phyloP scores from a whole-genome alignment of 2,329 filamentous ascomycete genomes.

The Bipolaris gigantea region DNA sequence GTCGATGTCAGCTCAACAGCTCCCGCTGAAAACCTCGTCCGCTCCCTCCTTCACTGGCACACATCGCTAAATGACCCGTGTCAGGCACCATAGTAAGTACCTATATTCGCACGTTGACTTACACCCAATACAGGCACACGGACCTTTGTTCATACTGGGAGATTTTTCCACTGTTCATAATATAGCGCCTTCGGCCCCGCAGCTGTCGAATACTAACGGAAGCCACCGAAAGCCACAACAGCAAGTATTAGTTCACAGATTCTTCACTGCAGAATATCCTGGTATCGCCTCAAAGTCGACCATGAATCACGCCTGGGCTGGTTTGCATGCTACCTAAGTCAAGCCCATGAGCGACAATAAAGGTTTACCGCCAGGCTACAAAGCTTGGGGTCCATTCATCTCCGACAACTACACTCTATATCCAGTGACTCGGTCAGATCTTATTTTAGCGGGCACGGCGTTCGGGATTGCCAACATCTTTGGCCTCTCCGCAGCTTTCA shows the following conservation, averaged over 20 bases:
- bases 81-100: neutral
- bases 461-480: constrained; percentile 27
- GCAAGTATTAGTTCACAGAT: neutral
- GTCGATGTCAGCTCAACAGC: neutral
- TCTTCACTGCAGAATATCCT: neutral
- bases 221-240: neutral
- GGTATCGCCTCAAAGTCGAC: neutral
- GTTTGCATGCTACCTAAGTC: neutral
- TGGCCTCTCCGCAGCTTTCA: constrained; percentile 33
- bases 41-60: neutral
- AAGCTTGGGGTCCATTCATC: constrained; percentile 32
- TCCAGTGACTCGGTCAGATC: constrained; percentile 21
- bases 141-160: neutral
- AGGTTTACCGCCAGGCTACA: constrained; percentile 20
- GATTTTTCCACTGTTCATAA: constrained; percentile 1
- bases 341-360: constrained; percentile 18
- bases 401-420: constrained; percentile 21
- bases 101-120: neutral
- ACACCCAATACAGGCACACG: neutral
- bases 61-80: neutral
- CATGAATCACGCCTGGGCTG: neutral
- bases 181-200: constrained; percentile 8
- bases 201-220: neutral
- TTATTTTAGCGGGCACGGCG: constrained; percentile 23
- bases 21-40: neutral